Base-by-base conservation (phyloP, 2,329 filamentous ascomycete species). In the Metarhizium rileyi region DNA sequence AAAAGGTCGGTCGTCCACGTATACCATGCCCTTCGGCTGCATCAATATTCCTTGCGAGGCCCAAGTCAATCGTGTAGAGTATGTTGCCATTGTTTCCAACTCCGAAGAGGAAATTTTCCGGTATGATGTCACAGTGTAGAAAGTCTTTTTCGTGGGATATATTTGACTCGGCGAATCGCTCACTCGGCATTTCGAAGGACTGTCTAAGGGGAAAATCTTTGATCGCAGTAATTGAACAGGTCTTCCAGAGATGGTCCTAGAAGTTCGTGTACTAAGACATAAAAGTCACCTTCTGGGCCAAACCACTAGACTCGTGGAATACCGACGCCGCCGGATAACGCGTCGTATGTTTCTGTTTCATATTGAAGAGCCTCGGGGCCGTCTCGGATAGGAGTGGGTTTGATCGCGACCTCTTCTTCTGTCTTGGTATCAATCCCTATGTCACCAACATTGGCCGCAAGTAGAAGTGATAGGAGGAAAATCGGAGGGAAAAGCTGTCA, bases 181-280 rank as follows among this genome's bases (percentile, higher is more conserved):
- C 97, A 93, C 63, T 97, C 91, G 65, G 91, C 93, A n/a, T 46
- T 97, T 81, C 23, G 82, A 43, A 98, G 80, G 28, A 97, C 91
- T 1, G 93, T 98, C 85, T 98, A 97, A 59, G 97, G 76, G 12
- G 91, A 96, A 77, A 97, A 97, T 70, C 97, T 96, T 70, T 91
- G 87, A 83, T 96, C 96, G 83, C 93, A 98, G 72, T 97, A 97
- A 81, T 97, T 97, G 87, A 97, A 98, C 33, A 97, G 80, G 67
- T 98, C 93, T 73, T 97, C 91, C 70, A 98, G 75, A 64, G 86
- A 91, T 58, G 93, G 93, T 36, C 93, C 93, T 51, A 97, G 86
- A 25, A 97, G 83, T 65, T 98, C 93, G 57, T n/a, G n/a, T n/a
- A n/a, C n/a, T n/a, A n/a, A n/a, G n/a, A n/a, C n/a, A n/a, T n/a